Percentiles rank a stretch among this genome's conserved stretches.
Evolutionary conservation across 2,329 filamentous ascomycete species (phyloP).

Genomic region (Diaporthe eres): DNA sequence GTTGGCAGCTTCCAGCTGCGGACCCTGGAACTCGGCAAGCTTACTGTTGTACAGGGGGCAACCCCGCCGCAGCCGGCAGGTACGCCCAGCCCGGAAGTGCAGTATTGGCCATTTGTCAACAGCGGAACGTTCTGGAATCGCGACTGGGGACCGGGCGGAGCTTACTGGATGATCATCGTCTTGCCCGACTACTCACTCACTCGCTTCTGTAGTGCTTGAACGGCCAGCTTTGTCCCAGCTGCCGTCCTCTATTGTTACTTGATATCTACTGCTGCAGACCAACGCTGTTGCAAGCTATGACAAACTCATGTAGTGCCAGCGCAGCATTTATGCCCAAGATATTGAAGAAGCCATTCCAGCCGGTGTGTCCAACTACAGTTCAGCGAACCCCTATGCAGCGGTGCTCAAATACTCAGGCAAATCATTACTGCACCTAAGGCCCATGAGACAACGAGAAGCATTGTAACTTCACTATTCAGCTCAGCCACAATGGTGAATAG

Average conservation of each 20-base stretch:
- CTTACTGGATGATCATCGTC: neutral
- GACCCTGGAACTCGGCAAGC: neutral
- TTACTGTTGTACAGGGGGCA: neutral
- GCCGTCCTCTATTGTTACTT: neutral
- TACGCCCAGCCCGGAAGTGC: neutral
- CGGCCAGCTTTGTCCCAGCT: neutral
- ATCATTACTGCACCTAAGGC: neutral
- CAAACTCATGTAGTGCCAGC: too few relatives aligned
- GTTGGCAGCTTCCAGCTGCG: neutral
- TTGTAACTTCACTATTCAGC: too few relatives aligned
- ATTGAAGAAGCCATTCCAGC: neutral
- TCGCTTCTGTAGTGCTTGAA: neutral
- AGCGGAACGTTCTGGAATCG: conserved; percentile 39
- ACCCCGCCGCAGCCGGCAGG: conserved; percentile 11
- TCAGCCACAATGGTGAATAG: too few relatives aligned
- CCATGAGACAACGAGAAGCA: too few relatives aligned
- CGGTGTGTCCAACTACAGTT: neutral
- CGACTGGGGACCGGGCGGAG: neutral
- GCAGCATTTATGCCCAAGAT: too few relatives aligned
- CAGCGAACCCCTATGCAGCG: neutral
- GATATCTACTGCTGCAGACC: too few relatives aligned
- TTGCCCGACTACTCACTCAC: neutral
- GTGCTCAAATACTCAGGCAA: neutral
- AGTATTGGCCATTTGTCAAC: conserved; percentile 38
- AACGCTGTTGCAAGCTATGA: too few relatives aligned